phyloP scores from a whole-genome alignment of 1,284 basidiomycete genomes.

The Lignosus rhinocerotis region DNA sequence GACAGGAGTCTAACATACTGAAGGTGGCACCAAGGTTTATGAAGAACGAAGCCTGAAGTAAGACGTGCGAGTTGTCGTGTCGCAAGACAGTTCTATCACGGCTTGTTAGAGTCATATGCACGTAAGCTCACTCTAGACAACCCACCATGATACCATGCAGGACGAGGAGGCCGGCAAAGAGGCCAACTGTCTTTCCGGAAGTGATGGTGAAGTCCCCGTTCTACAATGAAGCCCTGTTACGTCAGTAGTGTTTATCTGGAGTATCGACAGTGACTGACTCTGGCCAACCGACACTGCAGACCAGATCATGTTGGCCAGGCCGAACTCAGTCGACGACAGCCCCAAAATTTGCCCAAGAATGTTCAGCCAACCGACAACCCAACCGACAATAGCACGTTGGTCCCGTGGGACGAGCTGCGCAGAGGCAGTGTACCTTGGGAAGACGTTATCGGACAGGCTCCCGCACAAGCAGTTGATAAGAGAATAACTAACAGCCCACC shows the following conservation, averaged over 20 bases:
- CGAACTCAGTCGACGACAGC: constrained; percentile 86
- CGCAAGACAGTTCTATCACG: constrained; percentile 72
- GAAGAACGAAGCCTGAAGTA: constrained; percentile 83
- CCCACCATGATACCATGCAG: constrained; percentile 71
- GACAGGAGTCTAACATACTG: constrained; percentile 37
- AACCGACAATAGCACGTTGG: constrained; percentile 68
- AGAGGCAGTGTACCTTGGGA: constrained; percentile 72
- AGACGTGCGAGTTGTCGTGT: constrained; percentile 80
- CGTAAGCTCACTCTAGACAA: not conserved
- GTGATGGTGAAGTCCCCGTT: constrained; percentile 52
- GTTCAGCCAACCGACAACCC: constrained; percentile 87
- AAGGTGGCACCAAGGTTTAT: constrained; percentile 80
- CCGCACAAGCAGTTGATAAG: not conserved
- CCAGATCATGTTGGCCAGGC: constrained; percentile 88
- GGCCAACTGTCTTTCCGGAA: constrained; percentile 70
- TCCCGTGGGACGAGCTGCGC: constrained; percentile 70
- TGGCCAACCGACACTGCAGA: constrained; percentile 65
- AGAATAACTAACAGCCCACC: constrained; percentile 66
- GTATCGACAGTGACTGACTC: constrained; percentile 33
- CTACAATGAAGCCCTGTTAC: constrained; percentile 27
- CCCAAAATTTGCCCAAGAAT: constrained; percentile 87
- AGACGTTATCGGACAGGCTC: not conserved
- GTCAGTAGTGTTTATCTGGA: not conserved
- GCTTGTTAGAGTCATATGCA: not conserved
- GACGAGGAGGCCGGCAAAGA: constrained; percentile 71